Percentiles rank a stretch among this genome's conserved stretches.
These are phyloP conservation scores for Cryomyces minteri DNA, from an alignment of 495 filamentous ascomycete genomes.

Conservation along the genomic window DNA sequence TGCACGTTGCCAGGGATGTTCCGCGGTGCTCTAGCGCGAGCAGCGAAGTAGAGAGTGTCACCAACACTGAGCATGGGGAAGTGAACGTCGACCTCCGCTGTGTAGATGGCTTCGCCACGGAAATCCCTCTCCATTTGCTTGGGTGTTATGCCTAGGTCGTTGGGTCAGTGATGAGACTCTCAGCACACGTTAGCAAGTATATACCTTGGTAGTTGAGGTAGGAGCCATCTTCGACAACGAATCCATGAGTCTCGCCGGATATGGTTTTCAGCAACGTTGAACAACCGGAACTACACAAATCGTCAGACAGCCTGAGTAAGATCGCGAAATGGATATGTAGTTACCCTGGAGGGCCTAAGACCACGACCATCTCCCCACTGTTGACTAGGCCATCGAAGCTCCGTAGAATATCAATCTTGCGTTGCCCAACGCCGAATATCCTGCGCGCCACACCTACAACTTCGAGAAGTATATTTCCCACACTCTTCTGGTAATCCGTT, in stretches of 20 bases:
- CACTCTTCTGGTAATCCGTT: conserved; percentile 27
- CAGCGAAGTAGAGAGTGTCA: conserved; percentile 6
- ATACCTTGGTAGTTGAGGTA: conserved; percentile 23
- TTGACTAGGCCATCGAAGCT: conserved; percentile 10
- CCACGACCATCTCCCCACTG: conserved; percentile 11
- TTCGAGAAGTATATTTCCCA: conserved; percentile 20
- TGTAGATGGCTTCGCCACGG: conserved; percentile 26
- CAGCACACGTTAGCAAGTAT: not conserved
- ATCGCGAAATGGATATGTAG: not conserved
- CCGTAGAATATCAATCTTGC: conserved; percentile 41
- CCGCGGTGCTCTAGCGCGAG: conserved; percentile 19
- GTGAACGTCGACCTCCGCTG: conserved; percentile 23
- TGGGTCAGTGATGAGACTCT: not conserved
- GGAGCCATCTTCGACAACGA: conserved; percentile 20
- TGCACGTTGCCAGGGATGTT: conserved; percentile 18
- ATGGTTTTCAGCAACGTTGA: conserved; percentile 60
- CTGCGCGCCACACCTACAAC: conserved; percentile 17
- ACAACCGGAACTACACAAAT: conserved; percentile 32
- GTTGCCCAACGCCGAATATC: conserved; percentile 27
- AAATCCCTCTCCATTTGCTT: conserved; percentile 23
- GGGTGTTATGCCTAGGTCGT: conserved; percentile 15
- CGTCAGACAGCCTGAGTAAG: not conserved
- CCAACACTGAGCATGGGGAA: conserved; percentile 1
- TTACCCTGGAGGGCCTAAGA: conserved; percentile 3
- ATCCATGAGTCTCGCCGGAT: conserved; percentile 42